Percentiles rank a stretch among this genome's conserved stretches.
Conservation (phyloP, 371 early-diverging fungal genomes). For the Syncephalastrum monosporum region DNA sequence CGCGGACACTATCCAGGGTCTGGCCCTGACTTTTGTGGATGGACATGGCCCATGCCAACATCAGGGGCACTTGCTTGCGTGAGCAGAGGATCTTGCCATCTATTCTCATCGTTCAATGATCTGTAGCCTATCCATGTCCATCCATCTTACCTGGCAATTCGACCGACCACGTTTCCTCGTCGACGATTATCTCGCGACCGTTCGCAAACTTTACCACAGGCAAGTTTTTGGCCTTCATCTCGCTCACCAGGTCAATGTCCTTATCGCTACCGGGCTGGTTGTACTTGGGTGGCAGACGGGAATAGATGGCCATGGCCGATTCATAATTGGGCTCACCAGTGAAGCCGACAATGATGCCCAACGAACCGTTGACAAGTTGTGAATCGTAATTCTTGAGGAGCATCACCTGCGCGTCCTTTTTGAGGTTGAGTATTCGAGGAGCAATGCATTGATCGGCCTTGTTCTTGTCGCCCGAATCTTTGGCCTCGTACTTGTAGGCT, state of each 20-base stretch:
- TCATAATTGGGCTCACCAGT: constrained; percentile 28
- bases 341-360: constrained; percentile 73
- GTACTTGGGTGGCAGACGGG: constrained; percentile 3
- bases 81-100: constrained; percentile 24
- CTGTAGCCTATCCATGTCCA: not conserved
- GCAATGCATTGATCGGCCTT: constrained; percentile 54
- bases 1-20: constrained; percentile 77
- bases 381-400: constrained; percentile 73
- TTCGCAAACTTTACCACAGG: constrained; percentile 62
- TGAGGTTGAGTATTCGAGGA: constrained; percentile 60
- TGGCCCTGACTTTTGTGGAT: constrained; percentile 94
- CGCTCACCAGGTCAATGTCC: constrained; percentile 1
- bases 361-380: constrained; percentile 82
- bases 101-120: not conserved
- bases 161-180: constrained; percentile 58
- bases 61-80: constrained; percentile 64
- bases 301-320: constrained; percentile 3
- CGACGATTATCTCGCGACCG: constrained; percentile 46
- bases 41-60: constrained; percentile 66
- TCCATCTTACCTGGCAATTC: constrained; percentile 50
- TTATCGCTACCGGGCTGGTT: not conserved
- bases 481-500: constrained; percentile 28
- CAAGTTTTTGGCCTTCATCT: constrained; percentile 12
- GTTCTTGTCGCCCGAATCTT: constrained; percentile 34
- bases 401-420: constrained; percentile 85